These are phyloP conservation scores for Nigrospora sphaerica DNA, from an alignment of 2,329 filamentous ascomycete genomes.

Conservation along the genomic window DNA sequence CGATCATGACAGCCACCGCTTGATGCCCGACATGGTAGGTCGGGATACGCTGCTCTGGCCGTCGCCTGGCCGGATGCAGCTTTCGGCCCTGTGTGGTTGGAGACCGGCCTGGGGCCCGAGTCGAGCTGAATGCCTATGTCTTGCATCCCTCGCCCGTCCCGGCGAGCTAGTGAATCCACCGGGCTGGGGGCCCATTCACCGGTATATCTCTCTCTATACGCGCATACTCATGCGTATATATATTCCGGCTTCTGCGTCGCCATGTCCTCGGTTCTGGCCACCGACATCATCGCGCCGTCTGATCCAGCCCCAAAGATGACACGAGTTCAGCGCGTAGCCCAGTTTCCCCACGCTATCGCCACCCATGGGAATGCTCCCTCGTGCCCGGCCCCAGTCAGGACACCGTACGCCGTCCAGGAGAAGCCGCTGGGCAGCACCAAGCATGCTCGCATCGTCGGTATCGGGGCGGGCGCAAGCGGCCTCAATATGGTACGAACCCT, in stretches of 20 bases:
- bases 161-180: too few species aligned
- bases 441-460: conserved; percentile 34
- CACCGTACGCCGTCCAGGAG: conserved; percentile 26
- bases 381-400: conserved; percentile 1
- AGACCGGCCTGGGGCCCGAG: conserved; percentile 1
- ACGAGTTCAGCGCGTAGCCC: too few species aligned
- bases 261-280: too few species aligned
- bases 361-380: too few species aligned
- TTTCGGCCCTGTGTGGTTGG: conserved; percentile 3
- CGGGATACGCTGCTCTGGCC: conserved; percentile 10
- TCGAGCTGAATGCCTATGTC: conserved; percentile 1
- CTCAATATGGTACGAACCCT: conserved; percentile 38
- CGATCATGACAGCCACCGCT: background rate
- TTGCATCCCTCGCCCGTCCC: background rate
- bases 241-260: too few species aligned
- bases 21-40: conserved; percentile 6
- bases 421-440: conserved; percentile 29
- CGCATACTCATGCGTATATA: too few species aligned
- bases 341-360: too few species aligned
- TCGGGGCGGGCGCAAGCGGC: conserved; percentile 37
- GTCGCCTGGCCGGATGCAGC: background rate
- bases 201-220: too few species aligned
- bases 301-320: too few species aligned
- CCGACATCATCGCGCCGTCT: too few species aligned
- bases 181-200: too few species aligned